These are phyloP conservation scores for Saprolegnia diclina DNA, from an alignment of 352 stramenopile genomes.

Conservation along the genomic window DNA sequence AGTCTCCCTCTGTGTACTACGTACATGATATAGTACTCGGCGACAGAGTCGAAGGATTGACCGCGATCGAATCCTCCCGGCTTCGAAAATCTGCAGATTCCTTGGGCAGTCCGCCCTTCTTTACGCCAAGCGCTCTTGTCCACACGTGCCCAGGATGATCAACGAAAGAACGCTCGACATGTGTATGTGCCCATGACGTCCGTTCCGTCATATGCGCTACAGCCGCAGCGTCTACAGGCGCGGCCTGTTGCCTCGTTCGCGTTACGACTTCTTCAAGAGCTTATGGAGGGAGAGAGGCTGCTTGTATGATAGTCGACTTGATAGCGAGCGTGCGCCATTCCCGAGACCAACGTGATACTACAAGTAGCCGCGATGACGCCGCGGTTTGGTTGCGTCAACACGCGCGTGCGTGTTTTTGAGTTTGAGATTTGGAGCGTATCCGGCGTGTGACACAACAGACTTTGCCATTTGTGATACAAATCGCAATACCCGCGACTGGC, in stretches of 20 bases:
- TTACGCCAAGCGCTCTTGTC: no score
- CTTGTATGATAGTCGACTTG: no score
- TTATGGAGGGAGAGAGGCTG: no score
- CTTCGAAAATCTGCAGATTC: no score
- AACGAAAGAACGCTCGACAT: background rate
- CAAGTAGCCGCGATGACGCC: no score
- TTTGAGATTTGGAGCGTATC: background rate
- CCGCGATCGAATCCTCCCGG: no score
- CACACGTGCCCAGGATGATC: background rate
- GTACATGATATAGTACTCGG: background rate
- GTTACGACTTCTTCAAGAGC: no score
- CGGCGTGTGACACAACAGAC: background rate
- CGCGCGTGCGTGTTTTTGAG: background rate
- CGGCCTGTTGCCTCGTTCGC: no score
- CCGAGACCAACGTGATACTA: no score
- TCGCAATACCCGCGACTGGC: background rate
- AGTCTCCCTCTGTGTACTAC: background rate
- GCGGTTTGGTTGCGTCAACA: background rate
- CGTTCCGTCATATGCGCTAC: background rate
- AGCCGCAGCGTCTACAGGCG: no score
- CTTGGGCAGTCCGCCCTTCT: no score
- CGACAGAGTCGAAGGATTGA: background rate
- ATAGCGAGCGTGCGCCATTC: no score
- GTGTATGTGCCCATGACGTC: slow-evolving; percentile 1
- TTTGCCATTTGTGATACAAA: background rate